Percentiles rank a stretch among this genome's conserved stretches.
phyloP scores from a whole-genome alignment of 176 grass and related monocot genomes.

The Phoenix dactylifera region DNA sequence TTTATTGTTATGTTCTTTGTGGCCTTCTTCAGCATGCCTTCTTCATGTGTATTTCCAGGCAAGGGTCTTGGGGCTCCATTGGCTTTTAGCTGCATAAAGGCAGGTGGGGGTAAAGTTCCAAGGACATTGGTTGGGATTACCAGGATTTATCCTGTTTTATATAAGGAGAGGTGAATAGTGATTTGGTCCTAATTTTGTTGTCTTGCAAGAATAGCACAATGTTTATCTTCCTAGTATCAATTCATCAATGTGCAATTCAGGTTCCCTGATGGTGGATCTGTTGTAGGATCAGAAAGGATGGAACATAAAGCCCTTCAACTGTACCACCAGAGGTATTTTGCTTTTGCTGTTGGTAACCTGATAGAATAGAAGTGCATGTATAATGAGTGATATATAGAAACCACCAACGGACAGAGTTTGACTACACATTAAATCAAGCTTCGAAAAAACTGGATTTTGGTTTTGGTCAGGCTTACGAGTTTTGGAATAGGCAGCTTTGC shows the following conservation, averaged over 20 bases:
- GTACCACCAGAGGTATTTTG: constrained; percentile 60
- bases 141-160: constrained; percentile 78
- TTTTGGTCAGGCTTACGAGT: no score
- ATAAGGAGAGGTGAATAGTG: constrained; percentile 72
- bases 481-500: no score
- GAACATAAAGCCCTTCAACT: constrained; percentile 67
- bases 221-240: neutral
- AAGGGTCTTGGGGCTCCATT: constrained; percentile 56
- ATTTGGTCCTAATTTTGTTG: neutral
- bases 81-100: constrained; percentile 81
- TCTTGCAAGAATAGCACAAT: no score
- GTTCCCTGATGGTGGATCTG: constrained; percentile 49
- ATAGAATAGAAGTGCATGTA: neutral
- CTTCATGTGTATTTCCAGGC: constrained; percentile 36
- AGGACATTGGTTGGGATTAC: constrained; percentile 69
- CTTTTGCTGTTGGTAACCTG: constrained; percentile 5
- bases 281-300: constrained; percentile 86
- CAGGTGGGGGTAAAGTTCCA: constrained; percentile 62
- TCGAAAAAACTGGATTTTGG: no score
- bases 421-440: no score
- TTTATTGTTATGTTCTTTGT: no score
- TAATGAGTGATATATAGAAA: no score
- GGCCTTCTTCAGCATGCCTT: neutral
- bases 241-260: constrained; percentile 35
- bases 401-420: no score